Percentiles rank a stretch among this genome's conserved stretches.
Evolutionary conservation across 2,329 filamentous ascomycete genomes (phyloP).

Genomic region (Magnaporthiopsis poae): DNA sequence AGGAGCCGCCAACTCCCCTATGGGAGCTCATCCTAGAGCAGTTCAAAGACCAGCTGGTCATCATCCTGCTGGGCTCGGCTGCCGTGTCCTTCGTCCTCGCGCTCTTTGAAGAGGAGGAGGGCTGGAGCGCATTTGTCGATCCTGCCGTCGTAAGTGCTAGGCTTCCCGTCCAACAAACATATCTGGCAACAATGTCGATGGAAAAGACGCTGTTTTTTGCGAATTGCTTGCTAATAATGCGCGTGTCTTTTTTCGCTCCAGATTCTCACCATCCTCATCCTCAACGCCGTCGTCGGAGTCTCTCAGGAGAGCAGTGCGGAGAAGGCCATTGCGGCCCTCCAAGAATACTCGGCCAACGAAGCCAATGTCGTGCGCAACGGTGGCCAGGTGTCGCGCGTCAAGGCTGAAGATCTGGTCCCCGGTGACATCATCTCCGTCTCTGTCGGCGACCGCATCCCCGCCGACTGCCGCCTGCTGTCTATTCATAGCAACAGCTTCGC

Average conservation of each 20-base stretch:
- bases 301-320: constrained; percentile 98
- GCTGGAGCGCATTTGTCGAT: constrained; percentile 96
- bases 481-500: constrained; percentile 97
- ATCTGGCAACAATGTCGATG: neutral
- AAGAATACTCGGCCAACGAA: constrained; percentile 98
- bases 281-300: constrained; percentile 94
- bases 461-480: constrained; percentile 79
- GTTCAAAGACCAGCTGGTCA: constrained; percentile 96
- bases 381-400: constrained; percentile 69
- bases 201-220: neutral
- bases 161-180: neutral
- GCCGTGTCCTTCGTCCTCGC: constrained; percentile 88
- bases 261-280: constrained; percentile 92
- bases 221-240: neutral
- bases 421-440: constrained; percentile 83
- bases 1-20: constrained; percentile 89
- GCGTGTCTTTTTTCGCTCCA: constrained; percentile 25
- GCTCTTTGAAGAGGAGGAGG: constrained; percentile 83
- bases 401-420: constrained; percentile 93
- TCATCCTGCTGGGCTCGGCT: constrained; percentile 87
- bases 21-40: constrained; percentile 97
- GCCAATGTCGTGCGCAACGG: constrained; percentile 80
- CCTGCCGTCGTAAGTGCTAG: constrained; percentile 68
- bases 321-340: constrained; percentile 92
- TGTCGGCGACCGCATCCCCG: constrained; percentile 86